Base-by-base conservation (phyloP, 129 eudicot species). In the Escallonia rubra region DNA sequence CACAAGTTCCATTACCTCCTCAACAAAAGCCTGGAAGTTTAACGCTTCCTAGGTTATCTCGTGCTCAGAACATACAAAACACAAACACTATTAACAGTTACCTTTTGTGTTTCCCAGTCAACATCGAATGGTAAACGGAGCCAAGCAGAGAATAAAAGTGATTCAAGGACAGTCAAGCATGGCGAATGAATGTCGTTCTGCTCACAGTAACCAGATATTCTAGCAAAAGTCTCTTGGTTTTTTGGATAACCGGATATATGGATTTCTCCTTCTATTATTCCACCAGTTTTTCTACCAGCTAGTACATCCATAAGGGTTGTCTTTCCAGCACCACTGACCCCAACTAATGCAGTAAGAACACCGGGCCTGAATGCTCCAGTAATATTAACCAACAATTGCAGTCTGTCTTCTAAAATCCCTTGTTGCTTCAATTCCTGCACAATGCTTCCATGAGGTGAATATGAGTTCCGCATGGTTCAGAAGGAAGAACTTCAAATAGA, bases 251-350 rank as follows among this genome's bases (percentile, higher is more conserved):
- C 98, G 13, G 98, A 93, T 68, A 93, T 93, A 66, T 73, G 73
- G 40, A 93, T 82, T 72, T 65, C 76, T 61, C 98, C 98, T 78
- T 93, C 96, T 69, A 93, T 93, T 68, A 78, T 8, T 55, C 98
- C 98, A 61, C 98, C 98, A 45, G 98, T 93, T 85, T 93, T 93
- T 78, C 98, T 74, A 47, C 98, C 98, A 43, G 98, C 95, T 69
- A 93, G 81, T 14, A 93, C 98, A 73, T 93, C 98, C 98, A 93
- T 93, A 44, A 93, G 84, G 23, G 98, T 93, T 68, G 98, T 93
- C 85, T 93, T 93, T 49, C 98, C 98, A 38, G 98, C 98, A 79
- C 98, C 98, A 72, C 98, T 93, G 34, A 89, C 98, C n/a, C 98
- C 98, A 14, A 93, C 98, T 72, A 93, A 75, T 69, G 98, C 98